A percentile compares a stretch with the other conserved stretches of the same genome.
Conservation (phyloP, 371 early-diverging fungal species). For the Rhizopus stolonifer region DNA sequence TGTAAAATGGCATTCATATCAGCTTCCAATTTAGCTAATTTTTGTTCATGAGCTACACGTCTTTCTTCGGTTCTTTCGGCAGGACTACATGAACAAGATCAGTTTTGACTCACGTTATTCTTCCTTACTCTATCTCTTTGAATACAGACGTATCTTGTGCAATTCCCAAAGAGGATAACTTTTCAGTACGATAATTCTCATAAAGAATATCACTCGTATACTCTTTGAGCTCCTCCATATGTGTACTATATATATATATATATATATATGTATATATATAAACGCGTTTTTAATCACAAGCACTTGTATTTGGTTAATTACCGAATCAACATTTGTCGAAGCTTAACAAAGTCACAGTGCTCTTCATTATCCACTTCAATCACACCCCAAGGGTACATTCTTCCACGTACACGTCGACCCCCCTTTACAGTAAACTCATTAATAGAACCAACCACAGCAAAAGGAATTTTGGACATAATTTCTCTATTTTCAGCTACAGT, state of each 20-base stretch:
- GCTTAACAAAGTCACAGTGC: slow-evolving; percentile 91
- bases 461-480: slow-evolving; percentile 92
- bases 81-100: slow-evolving; percentile 52
- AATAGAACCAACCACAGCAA: slow-evolving; percentile 95
- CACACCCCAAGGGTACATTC: slow-evolving; percentile 95
- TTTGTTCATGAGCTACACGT: slow-evolving; percentile 86
- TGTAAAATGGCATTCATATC: slow-evolving; percentile 98
- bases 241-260: slow-evolving; percentile 52
- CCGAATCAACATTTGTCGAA: slow-evolving; percentile 88
- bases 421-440: slow-evolving; percentile 78
- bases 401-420: slow-evolving; percentile 88
- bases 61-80: slow-evolving; percentile 92
- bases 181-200: slow-evolving; percentile 94
- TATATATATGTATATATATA: too few species aligned
- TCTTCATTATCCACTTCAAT: slow-evolving; percentile 93
- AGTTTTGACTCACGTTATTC: neutral
- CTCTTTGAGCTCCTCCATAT: slow-evolving; percentile 92
- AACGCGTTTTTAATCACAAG: too few species aligned
- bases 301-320: too few species aligned
- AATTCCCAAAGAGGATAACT: slow-evolving; percentile 77
- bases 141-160: slow-evolving; percentile 78
- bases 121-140: slow-evolving; percentile 71
- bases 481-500: slow-evolving; percentile 93
- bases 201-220: slow-evolving; percentile 92
- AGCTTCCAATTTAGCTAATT: slow-evolving; percentile 94